Percentiles rank a stretch among this genome's conserved stretches.
Conservation (phyloP, 345 rosid genomes). For the Mangifera indica region DNA sequence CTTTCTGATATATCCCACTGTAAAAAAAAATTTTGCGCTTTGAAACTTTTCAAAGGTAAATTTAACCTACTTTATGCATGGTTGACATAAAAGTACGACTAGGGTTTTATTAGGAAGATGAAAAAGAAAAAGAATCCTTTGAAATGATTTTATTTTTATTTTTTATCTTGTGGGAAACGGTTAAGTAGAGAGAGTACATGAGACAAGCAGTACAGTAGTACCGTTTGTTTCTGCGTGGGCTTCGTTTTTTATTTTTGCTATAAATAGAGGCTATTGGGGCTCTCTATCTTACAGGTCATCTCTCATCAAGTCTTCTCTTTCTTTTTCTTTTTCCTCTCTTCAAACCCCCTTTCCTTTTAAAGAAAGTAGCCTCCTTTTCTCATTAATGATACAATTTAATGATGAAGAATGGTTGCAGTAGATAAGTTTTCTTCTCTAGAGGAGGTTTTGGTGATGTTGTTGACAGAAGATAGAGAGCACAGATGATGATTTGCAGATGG, state of each 20-base stretch:
- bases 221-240: conserved; percentile 1
- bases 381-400: background rate
- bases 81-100: conserved; percentile 14
- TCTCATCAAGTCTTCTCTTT: background rate
- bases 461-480: conserved; percentile 99
- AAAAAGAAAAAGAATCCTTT: conserved; percentile 1
- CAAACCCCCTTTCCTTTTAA: conserved; percentile 30
- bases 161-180: conserved; percentile 18
- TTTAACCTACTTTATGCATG: conserved; percentile 5
- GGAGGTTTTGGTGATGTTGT: conserved; percentile 41
- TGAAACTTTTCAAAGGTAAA: background rate
- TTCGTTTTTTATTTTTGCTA: conserved; percentile 23
- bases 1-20: background rate
- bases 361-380: conserved; percentile 29
- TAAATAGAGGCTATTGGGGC: conserved; percentile 32
- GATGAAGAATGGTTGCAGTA: background rate
- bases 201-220: background rate
- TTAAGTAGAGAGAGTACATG: conserved; percentile 21
- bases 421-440: background rate
- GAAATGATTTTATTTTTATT: background rate
- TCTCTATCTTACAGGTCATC: conserved; percentile 26
- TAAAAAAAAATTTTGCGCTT: too few species aligned
- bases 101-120: conserved; percentile 31
- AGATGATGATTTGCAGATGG: conserved; percentile 64
- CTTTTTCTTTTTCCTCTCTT: background rate